Evolutionary conservation across 306 rosid species (phyloP).

Genomic region (Vigna trinervia): DNA sequence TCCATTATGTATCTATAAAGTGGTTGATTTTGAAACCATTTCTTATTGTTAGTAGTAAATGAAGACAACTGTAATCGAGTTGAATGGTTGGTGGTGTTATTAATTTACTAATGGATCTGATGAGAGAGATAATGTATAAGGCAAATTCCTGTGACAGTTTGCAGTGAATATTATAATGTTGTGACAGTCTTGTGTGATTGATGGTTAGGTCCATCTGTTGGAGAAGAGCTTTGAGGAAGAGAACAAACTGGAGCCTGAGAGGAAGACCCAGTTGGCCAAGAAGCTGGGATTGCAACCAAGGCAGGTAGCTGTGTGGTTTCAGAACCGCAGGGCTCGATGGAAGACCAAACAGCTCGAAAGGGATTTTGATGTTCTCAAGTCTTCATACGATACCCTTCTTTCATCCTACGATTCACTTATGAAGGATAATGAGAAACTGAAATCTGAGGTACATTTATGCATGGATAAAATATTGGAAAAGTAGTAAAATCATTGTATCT

Average conservation of each 20-base stretch:
- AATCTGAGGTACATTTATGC: constrained; percentile 71
- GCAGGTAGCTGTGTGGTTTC: constrained; percentile 99
- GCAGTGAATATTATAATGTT: neutral
- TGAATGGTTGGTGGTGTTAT: constrained; percentile 37
- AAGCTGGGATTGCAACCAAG: constrained; percentile 95
- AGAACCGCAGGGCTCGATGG: constrained; percentile 99
- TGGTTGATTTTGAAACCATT: constrained; percentile 42
- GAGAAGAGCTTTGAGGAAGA: constrained; percentile 96
- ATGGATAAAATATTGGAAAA: constrained; percentile 7
- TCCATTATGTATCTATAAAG: constrained; percentile 34
- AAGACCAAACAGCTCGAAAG: constrained; percentile 99
- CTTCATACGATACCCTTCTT: constrained; percentile 80
- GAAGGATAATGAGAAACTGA: constrained; percentile 89
- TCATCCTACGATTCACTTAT: constrained; percentile 67
- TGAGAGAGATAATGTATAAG: constrained; percentile 15
- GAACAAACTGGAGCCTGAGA: constrained; percentile 97
- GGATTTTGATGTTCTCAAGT: constrained; percentile 87
- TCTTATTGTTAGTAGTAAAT: constrained; percentile 25
- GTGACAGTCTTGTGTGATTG: constrained; percentile 34
- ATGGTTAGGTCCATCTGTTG: constrained; percentile 77
- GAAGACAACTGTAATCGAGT: constrained; percentile 14
- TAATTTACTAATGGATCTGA: constrained; percentile 21
- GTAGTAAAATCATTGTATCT: constrained; percentile 16
- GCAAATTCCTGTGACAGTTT: no score
- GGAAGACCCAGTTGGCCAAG: constrained; percentile 91